Percentiles rank a stretch among this genome's conserved stretches.
Evolutionary conservation across 2,329 filamentous ascomycete genomes (phyloP).

Genomic region (Epichloe sylvatica): DNA sequence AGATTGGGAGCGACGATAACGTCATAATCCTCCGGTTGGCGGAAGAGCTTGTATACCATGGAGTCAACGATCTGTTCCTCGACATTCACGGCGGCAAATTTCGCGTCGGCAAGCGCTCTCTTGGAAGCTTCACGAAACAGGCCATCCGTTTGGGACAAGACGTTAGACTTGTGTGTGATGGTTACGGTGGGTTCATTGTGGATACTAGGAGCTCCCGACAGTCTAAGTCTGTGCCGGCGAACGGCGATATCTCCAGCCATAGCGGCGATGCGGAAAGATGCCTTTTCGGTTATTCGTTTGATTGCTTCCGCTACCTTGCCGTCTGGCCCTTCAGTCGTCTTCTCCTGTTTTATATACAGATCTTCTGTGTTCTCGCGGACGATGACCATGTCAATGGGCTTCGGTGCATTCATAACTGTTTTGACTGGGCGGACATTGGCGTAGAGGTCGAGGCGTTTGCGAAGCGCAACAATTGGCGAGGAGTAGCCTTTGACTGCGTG

Average conservation of each 20-base stretch:
- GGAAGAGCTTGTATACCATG: constrained; percentile 99
- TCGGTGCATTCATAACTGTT: constrained; percentile 50
- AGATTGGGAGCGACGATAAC: constrained; percentile 96
- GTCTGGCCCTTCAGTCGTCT: constrained; percentile 58
- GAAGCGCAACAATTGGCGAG: constrained; percentile 87
- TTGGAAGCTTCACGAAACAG: constrained; percentile 77
- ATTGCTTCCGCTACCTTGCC: constrained; percentile 91
- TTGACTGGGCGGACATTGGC: constrained; percentile 97
- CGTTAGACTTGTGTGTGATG: constrained; percentile 97
- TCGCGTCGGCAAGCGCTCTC: constrained; percentile 50
- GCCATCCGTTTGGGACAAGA: constrained; percentile 89
- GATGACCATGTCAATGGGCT: constrained; percentile 88
- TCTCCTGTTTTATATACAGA: constrained; percentile 94
- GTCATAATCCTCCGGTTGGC: constrained; percentile 87
- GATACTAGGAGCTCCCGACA: constrained; percentile 40
- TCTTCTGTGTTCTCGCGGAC: constrained; percentile 99
- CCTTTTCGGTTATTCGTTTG: constrained; percentile 86
- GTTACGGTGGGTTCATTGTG: constrained; percentile 67
- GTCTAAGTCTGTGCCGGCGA: constrained; percentile 67
- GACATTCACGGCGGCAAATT: constrained; percentile 51
- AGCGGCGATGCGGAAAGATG: constrained; percentile 70
- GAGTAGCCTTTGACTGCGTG: constrained; percentile 89
- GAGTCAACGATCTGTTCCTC: constrained; percentile 99
- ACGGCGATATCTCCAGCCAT: constrained; percentile 94
- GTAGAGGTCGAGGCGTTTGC: constrained; percentile 89